phyloP scores from a whole-genome alignment of 768 basidiomycete genomes.

The Rhodosporidiobolus odoratus region DNA sequence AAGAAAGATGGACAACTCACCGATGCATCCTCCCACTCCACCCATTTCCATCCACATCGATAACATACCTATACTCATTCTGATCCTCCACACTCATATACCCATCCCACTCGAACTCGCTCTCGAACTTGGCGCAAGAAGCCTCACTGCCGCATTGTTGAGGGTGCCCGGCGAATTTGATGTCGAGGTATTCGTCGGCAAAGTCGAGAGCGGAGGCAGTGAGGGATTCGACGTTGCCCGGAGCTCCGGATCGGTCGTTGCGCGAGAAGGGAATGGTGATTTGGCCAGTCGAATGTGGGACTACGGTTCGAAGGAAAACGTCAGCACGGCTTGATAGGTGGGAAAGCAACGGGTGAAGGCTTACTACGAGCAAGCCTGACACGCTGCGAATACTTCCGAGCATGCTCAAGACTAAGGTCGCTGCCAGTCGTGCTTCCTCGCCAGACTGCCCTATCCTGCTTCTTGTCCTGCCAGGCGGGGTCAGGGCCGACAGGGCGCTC shows the following conservation, averaged over 20 bases:
- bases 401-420: conserved; percentile 22
- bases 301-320: not conserved
- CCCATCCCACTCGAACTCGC: conserved; percentile 29
- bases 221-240: conserved; percentile 2
- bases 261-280: conserved; percentile 11
- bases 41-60: conserved; percentile 89
- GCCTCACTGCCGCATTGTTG: conserved; percentile 27
- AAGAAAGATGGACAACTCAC: not conserved
- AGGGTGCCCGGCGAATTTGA: conserved; percentile 24
- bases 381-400: conserved; percentile 41
- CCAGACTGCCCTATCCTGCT: conserved; percentile 49
- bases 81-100: conserved; percentile 30
- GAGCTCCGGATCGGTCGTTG: conserved; percentile 3
- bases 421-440: conserved; percentile 49
- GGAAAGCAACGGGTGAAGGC: not conserved
- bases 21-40: conserved; percentile 77
- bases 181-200: conserved; percentile 26
- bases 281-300: not conserved
- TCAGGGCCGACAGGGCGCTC: conserved; percentile 38
- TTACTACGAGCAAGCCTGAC: conserved; percentile 32
- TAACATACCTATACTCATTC: conserved; percentile 67
- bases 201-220: not conserved
- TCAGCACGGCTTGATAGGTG: not conserved
- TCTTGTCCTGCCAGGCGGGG: conserved; percentile 47
- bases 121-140: conserved; percentile 18